Conservation (phyloP, 2,329 filamentous ascomycete species). For the Cladophialophora psammophila region DNA sequence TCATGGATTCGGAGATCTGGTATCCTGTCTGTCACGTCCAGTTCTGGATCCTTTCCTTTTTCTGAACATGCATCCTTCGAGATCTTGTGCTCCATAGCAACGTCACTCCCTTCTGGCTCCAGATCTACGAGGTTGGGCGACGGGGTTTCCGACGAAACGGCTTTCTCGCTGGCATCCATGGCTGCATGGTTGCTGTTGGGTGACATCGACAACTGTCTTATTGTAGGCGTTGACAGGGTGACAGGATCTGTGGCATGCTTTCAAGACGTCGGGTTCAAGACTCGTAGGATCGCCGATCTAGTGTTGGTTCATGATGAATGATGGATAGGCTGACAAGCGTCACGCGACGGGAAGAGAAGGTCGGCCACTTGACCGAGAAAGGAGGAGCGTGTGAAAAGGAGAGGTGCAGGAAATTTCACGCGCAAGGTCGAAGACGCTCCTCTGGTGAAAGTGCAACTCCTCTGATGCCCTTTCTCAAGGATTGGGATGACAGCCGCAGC, state of each 20-base stretch:
- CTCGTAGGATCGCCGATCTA: constrained; percentile 12
- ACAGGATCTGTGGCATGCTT: constrained; percentile 19
- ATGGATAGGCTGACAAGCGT: constrained; percentile 6
- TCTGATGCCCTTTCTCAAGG: neutral
- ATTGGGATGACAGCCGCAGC: constrained; percentile 15
- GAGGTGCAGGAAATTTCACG: neutral
- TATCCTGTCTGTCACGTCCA: constrained; percentile 15
- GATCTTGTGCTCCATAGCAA: neutral
- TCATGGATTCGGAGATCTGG: constrained; percentile 22
- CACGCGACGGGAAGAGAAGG: constrained; percentile 17
- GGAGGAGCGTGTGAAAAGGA: neutral
- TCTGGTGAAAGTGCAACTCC: neutral
- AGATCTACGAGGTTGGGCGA: constrained; percentile 27
- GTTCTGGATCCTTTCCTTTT: constrained; percentile 15
- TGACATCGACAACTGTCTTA: constrained; percentile 28
- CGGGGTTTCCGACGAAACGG: constrained; percentile 26
- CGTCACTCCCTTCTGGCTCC: constrained; percentile 11
- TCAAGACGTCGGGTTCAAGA: constrained; percentile 1
- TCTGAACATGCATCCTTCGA: neutral
- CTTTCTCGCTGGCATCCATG: constrained; percentile 29
- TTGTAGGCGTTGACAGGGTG: neutral
- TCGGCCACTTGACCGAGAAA: neutral
- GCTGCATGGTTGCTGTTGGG: constrained; percentile 29
- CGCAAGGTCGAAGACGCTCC: neutral
- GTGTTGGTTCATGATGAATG: constrained; percentile 12